Evolutionary conservation across 495 filamentous ascomycete species (phyloP).

Genomic region (Daldinia caldariorum): DNA sequence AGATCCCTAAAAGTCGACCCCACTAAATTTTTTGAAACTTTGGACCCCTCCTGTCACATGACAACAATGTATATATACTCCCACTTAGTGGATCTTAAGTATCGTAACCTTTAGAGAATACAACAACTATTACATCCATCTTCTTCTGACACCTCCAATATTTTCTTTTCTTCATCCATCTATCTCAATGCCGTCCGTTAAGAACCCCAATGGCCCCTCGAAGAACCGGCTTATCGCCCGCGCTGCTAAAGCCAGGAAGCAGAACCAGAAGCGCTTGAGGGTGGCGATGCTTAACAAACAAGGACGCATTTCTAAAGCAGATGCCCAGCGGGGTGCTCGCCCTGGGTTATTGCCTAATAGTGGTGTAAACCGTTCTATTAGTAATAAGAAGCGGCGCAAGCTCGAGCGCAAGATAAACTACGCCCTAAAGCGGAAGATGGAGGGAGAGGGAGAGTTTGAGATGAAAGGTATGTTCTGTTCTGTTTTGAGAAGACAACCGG

Average conservation of each 20-base stretch:
- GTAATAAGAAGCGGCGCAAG: conserved; percentile 57
- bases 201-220: conserved; percentile 60
- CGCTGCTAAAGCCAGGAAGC: conserved; percentile 46
- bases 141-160: too few relatives aligned
- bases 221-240: conserved; percentile 54
- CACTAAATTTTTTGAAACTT: conserved; percentile 23
- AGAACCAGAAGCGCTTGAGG: conserved; percentile 41
- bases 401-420: conserved; percentile 53
- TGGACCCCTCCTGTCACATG: neutral
- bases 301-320: conserved; percentile 46
- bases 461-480: conserved; percentile 53
- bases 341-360: conserved; percentile 53
- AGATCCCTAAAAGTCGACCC: conserved; percentile 1
- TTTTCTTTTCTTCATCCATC: neutral
- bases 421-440: conserved; percentile 55
- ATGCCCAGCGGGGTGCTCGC: conserved; percentile 51
- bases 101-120: too few relatives aligned
- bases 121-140: too few relatives aligned
- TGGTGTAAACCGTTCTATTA: too few relatives aligned
- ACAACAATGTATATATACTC: too few relatives aligned
- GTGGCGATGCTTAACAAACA: conserved; percentile 26
- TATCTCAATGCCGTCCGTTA: conserved; percentile 53
- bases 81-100: too few relatives aligned
- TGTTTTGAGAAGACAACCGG: neutral
- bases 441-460: conserved; percentile 51